These are phyloP conservation scores for Fistulifera pelliculosa DNA, from an alignment of 108 stramenopile genomes.

Conservation along the genomic window DNA sequence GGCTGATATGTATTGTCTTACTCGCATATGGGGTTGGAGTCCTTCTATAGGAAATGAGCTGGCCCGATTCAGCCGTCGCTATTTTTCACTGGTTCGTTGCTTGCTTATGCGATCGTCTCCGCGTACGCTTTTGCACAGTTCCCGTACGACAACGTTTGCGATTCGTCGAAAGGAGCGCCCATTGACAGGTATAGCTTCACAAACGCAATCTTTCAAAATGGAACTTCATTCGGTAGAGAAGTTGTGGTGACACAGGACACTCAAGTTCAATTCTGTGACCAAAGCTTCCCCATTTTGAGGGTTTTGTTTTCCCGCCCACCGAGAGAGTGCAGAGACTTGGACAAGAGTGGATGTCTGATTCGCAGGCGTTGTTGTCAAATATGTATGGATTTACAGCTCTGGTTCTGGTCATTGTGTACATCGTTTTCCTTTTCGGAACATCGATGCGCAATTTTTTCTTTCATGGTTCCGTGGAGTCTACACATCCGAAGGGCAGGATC, in stretches of 20 bases:
- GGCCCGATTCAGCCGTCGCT: conserved; percentile 50
- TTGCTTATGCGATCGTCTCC: conserved; percentile 29
- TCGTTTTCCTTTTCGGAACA: conserved; percentile 30
- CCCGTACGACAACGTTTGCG: conserved; percentile 57
- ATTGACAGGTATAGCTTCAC: not conserved
- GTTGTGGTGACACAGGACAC: conserved; percentile 22
- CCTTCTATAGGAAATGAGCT: conserved; percentile 42
- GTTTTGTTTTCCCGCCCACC: conserved; percentile 42
- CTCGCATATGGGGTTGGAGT: conserved; percentile 53
- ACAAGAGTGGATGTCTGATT: conserved; percentile 50
- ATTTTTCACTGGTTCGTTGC: conserved; percentile 49
- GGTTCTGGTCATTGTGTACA: conserved; percentile 24
- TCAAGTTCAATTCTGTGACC: conserved; percentile 31
- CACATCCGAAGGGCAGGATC: conserved; percentile 34
- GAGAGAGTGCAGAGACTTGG: conserved; percentile 18
- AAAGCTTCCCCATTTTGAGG: conserved; percentile 15
- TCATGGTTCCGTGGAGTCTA: conserved; percentile 36
- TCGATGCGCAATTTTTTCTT: conserved; percentile 16
- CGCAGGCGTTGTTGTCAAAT: conserved; percentile 23
- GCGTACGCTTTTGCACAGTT: conserved; percentile 49
- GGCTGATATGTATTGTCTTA: conserved; percentile 37
- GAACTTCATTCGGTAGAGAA: conserved; percentile 2
- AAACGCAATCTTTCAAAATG: conserved; percentile 8
- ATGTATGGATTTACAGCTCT: conserved; percentile 46
- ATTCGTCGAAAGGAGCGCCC: not conserved